Evolutionary conservation across 2,329 filamentous ascomycete genomes (phyloP), one percentile per base, ranked within the genome.

Genomic region (Trichoderma brevicompactum): DNA sequence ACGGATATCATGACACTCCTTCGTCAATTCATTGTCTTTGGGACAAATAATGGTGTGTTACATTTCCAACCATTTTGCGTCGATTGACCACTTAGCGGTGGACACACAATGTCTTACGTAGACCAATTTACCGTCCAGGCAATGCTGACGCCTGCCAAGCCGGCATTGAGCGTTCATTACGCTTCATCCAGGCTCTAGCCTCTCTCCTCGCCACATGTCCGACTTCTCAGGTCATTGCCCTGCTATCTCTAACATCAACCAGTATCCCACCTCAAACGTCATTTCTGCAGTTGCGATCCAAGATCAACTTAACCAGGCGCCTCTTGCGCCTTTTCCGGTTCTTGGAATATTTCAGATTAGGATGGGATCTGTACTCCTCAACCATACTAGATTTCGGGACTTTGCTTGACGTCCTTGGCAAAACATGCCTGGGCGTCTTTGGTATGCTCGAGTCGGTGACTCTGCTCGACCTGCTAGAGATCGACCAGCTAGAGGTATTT

Each of bases 311-410:
- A 49, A 77, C 78, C 17, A 82, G 90, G 43, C 85, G 89, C 23
- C 87, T 85, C 75, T 83, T 92, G 72, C 86, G 90, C 12, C 79
- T 90, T 65, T 89, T 91, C 74, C 87, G 88, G 71, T 92, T 89
- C 73, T 76, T 90, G 60, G 85, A 87, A 52, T 82, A 81, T 55
- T 88, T 91, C 69, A 73, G 79, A 28, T 73, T 78, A 2, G 85
- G 87, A 1, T 82, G 81, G 72, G 72, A 73, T 2, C 72, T 80
- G 36, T 85, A 80, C 69, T 48, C 66, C 4, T 55, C 74, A 3
- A 65, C 68, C 6, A 52, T 70, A 9, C 72, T 71, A 44, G 67
- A 69, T 38, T 66, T 77, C 41, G 81, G 78, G 58, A 74, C 70
- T 32, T 83, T 78, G 77, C 77, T 91, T 2, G 85, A 87, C 43